Conservation (phyloP, 2,329 filamentous ascomycete species). For the Emergomyces africanus region DNA sequence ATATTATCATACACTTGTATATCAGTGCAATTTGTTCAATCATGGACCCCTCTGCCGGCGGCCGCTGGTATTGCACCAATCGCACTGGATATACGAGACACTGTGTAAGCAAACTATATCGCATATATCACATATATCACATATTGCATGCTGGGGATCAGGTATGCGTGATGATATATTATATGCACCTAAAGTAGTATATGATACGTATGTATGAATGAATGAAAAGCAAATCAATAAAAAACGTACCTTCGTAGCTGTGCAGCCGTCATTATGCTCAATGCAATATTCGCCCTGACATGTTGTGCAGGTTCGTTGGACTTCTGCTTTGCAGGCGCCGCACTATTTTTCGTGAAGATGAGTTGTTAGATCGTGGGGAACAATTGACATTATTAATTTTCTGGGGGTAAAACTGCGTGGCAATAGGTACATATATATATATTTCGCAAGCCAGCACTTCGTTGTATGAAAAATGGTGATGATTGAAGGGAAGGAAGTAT, state of each 20-base stretch:
- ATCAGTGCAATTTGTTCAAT: not conserved
- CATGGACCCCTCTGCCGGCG: not conserved
- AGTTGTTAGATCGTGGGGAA: not conserved
- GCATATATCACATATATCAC: no score
- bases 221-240: not conserved
- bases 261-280: slow-evolving; percentile 71
- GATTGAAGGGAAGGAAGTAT: no score
- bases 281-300: slow-evolving; percentile 75
- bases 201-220: not conserved
- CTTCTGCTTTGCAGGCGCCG: slow-evolving; percentile 56
- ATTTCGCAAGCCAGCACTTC: slow-evolving; percentile 49
- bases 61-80: slow-evolving; percentile 30
- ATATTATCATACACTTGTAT: not conserved
- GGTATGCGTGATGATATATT: no score
- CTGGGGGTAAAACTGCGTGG: no score
- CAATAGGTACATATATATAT: no score
- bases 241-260: slow-evolving; percentile 38
- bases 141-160: not conserved
- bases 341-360: slow-evolving; percentile 46
- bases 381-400: not conserved
- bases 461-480: no score
- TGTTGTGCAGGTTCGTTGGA: slow-evolving; percentile 56
- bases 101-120: not conserved
- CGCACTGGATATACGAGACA: slow-evolving; percentile 19
- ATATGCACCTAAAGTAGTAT: no score